A percentile compares a stretch with the other conserved stretches of the same genome.
These are phyloP conservation scores for Aspergillus calidoustus DNA, from an alignment of 2,329 filamentous ascomycete species.

Conservation along the genomic window DNA sequence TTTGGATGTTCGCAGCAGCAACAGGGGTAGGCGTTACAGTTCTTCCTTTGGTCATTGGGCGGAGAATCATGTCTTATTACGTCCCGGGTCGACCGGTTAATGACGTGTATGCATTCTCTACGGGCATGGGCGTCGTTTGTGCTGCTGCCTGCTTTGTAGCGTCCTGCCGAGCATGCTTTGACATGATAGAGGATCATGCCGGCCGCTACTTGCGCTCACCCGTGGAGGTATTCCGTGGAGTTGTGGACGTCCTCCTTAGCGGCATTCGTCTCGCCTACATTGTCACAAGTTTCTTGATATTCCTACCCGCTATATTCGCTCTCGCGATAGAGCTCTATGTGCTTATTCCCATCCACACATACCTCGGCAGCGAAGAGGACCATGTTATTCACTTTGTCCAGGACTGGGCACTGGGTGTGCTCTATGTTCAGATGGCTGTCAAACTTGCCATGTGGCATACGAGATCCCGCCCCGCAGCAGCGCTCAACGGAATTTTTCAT, in stretches of 20 bases:
- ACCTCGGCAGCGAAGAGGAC: conserved; percentile 54
- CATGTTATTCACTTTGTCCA: conserved; percentile 78
- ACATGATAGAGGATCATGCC: conserved; percentile 29
- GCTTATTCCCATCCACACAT: conserved; percentile 83
- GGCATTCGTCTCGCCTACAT: conserved; percentile 70
- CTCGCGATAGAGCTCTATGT: conserved; percentile 86
- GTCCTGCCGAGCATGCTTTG: conserved; percentile 45
- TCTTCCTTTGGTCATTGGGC: conserved; percentile 82
- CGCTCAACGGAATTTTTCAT: conserved; percentile 73
- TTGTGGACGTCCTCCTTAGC: conserved; percentile 32
- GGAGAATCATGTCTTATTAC: conserved; percentile 73
- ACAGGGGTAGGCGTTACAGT: conserved; percentile 87
- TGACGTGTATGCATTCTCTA: conserved; percentile 94
- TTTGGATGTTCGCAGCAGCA: conserved; percentile 91
- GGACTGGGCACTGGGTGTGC: conserved; percentile 88
- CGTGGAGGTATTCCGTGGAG: conserved; percentile 30
- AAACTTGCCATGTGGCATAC: conserved; percentile 71
- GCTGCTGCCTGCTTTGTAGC: conserved; percentile 66
- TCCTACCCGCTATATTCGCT: conserved; percentile 80
- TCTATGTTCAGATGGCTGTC: conserved; percentile 82
- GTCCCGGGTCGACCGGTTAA: conserved; percentile 79
- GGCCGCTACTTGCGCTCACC: conserved; percentile 37
- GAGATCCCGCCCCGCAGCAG: conserved; percentile 72
- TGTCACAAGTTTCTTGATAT: conserved; percentile 72
- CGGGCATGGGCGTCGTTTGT: conserved; percentile 82